Conservation (phyloP, 2,329 filamentous ascomycete genomes). For the Diplodia scrobiculata region DNA sequence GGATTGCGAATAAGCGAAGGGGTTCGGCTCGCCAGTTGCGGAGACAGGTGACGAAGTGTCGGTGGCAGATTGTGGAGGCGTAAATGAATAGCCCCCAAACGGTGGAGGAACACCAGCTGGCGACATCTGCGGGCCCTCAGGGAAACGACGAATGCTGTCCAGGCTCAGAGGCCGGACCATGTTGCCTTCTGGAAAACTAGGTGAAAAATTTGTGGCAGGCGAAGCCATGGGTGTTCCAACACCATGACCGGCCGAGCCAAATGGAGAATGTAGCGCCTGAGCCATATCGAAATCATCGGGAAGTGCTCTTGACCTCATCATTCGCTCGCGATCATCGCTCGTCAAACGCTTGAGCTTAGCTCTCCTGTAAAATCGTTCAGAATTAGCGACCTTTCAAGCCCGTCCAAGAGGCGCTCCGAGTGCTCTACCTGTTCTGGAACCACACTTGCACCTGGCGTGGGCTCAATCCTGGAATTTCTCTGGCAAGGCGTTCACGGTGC, state of each 20-base stretch:
- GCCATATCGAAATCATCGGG: conserved; percentile 64
- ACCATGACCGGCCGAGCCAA: conserved; percentile 47
- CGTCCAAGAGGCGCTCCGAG: background rate
- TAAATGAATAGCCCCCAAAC: conserved; percentile 68
- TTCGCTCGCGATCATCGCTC: conserved; percentile 62
- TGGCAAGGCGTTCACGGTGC: conserved; percentile 80
- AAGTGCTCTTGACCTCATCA: conserved; percentile 62
- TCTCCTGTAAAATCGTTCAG: conserved; percentile 46
- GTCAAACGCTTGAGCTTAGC: conserved; percentile 64
- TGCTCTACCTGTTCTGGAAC: conserved; percentile 92
- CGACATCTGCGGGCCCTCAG: conserved; percentile 67
- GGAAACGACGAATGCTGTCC: conserved; percentile 65
- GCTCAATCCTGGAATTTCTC: conserved; percentile 88
- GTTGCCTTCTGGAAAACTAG: conserved; percentile 54
- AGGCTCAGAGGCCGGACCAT: conserved; percentile 70
- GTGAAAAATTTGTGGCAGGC: conserved; percentile 45
- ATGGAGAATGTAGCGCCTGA: conserved; percentile 60
- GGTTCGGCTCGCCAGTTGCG: conserved; percentile 44
- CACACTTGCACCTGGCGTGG: conserved; percentile 94
- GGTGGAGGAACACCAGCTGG: conserved; percentile 67
- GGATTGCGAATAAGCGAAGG: conserved; percentile 46
- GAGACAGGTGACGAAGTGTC: conserved; percentile 52
- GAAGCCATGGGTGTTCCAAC: conserved; percentile 55
- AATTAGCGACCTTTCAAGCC: background rate
- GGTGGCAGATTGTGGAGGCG: conserved; percentile 55